Base-by-base conservation (phyloP, 202 grass and related monocot species). In the Setaria viridis region DNA sequence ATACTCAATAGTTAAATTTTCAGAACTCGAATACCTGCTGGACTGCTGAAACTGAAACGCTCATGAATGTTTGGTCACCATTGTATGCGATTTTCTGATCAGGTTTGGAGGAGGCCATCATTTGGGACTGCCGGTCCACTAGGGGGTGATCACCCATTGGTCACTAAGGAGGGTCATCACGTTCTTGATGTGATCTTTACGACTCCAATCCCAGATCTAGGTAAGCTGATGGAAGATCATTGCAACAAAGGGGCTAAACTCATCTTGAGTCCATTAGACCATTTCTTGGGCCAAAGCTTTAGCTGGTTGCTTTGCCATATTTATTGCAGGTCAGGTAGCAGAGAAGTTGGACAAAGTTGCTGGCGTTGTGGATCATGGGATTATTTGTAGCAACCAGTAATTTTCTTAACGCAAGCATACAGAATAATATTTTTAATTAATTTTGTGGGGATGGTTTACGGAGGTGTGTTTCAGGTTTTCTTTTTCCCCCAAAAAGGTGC, bases 61-160 rank as follows among this genome's bases (percentile, higher is more conserved):
- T 30, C 29, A 17, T 8, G 17, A n/a, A 12, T 20, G 3, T 42
- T 42, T 63, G 17, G 56, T 55, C 66, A 15, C 8, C 19, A 42
- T 7, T 37, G 35, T 13, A n/a, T 21, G 5, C 57, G 8, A 33
- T 51, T 80, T 34, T 51, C 45, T 88, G 5, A 41, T 83, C 62
- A 98, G 95, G 93, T 98, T 71, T 98, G 95, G 95, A 98, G 95
- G 75, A 95, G 95, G 79, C 89, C 95, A 60, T 79, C 88, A 15
- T 73, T 86, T 85, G 93, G 95, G 56, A 91, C 73, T 62, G 88
- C 93, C 6, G 89, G 70, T n/a, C 95, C 95, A 67, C 74, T 90
- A 1, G 95, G 93, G 30, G 95, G 95, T 25, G 85, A 95, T 41
- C 95, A 91, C 47, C 95, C 95, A 5, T 82, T 98, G 41, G 91